Conservation (phyloP, 768 basidiomycete species). For the Pleurotus cornucopiae region DNA sequence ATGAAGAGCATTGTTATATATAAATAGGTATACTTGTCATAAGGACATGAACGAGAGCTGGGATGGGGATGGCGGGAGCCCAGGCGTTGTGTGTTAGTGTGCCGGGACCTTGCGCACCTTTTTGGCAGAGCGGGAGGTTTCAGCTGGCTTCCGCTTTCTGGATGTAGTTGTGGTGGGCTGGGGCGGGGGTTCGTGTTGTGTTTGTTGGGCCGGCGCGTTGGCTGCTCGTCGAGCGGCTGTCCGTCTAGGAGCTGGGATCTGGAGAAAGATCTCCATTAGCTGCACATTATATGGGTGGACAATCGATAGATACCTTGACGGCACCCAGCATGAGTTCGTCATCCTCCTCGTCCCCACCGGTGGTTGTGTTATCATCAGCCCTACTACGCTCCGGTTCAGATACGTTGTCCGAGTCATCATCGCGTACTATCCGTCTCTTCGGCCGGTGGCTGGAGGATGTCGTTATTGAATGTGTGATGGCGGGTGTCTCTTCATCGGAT, state of each 20-base stretch:
- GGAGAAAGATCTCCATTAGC: too few relatives aligned
- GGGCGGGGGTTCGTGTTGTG: not conserved
- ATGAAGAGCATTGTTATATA: too few relatives aligned
- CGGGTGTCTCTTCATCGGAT: not conserved
- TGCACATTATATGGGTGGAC: not conserved
- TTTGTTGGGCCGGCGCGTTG: not conserved
- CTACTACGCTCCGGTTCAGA: constrained; percentile 12
- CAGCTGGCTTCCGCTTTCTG: constrained; percentile 30
- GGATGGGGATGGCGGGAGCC: too few relatives aligned
- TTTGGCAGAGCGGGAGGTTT: not conserved
- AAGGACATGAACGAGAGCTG: too few relatives aligned
- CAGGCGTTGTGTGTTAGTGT: too few relatives aligned
- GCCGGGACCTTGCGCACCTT: not conserved
- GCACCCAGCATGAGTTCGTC: constrained; percentile 6
- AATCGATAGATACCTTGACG: not conserved
- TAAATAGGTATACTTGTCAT: too few relatives aligned
- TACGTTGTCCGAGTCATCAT: constrained; percentile 8
- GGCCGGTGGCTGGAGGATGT: constrained; percentile 7
- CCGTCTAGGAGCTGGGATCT: too few relatives aligned
- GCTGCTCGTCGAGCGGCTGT: too few relatives aligned
- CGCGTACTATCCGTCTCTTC: constrained; percentile 9
- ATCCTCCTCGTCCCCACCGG: not conserved
- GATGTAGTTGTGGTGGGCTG: constrained; percentile 19
- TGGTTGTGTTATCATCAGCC: not conserved
- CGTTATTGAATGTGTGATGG: not conserved